Evolutionary conservation across 805 yeast species (phyloP).

Genomic region (Myxozyma vanderwaltii): DNA sequence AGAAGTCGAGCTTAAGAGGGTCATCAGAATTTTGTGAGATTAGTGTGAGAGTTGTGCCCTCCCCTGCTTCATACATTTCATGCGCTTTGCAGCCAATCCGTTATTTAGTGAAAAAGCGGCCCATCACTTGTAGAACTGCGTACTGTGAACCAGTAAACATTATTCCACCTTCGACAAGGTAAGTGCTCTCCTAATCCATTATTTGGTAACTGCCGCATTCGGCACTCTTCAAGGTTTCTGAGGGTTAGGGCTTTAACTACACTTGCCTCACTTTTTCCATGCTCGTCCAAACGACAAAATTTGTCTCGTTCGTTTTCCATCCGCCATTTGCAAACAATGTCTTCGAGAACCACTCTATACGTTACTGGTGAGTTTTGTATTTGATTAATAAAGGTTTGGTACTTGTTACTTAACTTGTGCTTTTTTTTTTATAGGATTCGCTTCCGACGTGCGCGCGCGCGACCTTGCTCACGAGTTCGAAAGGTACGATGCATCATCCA

Average conservation of each 20-base stretch:
- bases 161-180: too few species aligned
- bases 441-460: constrained; percentile 38
- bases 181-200: too few species aligned
- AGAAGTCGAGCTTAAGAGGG: too few species aligned
- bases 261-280: background rate
- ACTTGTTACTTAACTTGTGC: background rate
- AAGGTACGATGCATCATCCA: constrained; percentile 32
- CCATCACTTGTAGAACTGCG: too few species aligned
- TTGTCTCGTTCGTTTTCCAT: background rate
- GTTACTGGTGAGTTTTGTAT: constrained; percentile 34
- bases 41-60: too few species aligned
- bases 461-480: constrained; percentile 42
- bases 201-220: too few species aligned
- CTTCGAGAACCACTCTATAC: constrained; percentile 36
- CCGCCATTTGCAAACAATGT: constrained; percentile 4
- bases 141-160: too few species aligned
- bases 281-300: background rate
- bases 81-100: too few species aligned
- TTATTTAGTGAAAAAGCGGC: too few species aligned
- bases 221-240: background rate
- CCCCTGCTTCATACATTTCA: too few species aligned
- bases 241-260: background rate
- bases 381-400: too few species aligned
- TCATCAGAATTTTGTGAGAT: too few species aligned
- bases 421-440: constrained; percentile 32